phyloP scores from a whole-genome alignment of 1,284 basidiomycete species.

The Erythrobasidium hasegawianum region DNA sequence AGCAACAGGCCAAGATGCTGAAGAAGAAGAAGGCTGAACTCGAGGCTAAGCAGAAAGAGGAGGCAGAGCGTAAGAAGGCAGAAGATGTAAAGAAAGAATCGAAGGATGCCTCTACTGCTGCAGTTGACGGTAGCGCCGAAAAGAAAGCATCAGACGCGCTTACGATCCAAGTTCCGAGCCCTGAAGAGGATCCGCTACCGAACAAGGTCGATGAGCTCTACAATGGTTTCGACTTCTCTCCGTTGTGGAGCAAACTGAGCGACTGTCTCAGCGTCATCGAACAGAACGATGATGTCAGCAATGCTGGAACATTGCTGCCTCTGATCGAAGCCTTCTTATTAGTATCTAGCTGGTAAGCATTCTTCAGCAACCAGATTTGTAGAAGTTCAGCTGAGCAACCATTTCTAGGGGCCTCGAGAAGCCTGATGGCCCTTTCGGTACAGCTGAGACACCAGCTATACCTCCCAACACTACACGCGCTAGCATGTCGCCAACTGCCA shows the following conservation, averaged over 20 bases:
- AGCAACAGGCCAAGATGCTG: constrained; percentile 14
- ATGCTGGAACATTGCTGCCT: constrained; percentile 82
- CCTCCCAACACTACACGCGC: constrained; percentile 4
- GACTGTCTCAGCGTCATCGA: constrained; percentile 79
- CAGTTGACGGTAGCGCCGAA: not conserved
- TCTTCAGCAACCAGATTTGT: too few species aligned
- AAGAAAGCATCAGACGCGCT: not conserved
- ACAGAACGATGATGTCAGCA: constrained; percentile 71
- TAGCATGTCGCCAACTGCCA: constrained; percentile 22
- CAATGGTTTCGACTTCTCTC: constrained; percentile 77
- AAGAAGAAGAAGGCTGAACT: constrained; percentile 6
- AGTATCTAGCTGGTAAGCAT: constrained; percentile 71
- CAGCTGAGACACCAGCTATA: constrained; percentile 19
- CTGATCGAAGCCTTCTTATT: constrained; percentile 96
- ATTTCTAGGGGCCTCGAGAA: constrained; percentile 33
- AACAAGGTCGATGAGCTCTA: constrained; percentile 67
- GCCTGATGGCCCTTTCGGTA: not conserved
- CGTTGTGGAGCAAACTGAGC: constrained; percentile 78
- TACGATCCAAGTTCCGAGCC: constrained; percentile 50
- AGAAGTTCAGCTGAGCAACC: not conserved
- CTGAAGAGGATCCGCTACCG: constrained; percentile 63
- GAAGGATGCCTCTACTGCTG: not conserved
- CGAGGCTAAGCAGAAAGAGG: constrained; percentile 16
- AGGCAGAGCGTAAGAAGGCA: not conserved
- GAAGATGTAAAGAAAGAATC: constrained; percentile 1